A percentile compares a stretch with the other conserved stretches of the same genome.
phyloP scores from a whole-genome alignment of 2,329 filamentous ascomycete genomes.

The Claviceps arundinis region DNA sequence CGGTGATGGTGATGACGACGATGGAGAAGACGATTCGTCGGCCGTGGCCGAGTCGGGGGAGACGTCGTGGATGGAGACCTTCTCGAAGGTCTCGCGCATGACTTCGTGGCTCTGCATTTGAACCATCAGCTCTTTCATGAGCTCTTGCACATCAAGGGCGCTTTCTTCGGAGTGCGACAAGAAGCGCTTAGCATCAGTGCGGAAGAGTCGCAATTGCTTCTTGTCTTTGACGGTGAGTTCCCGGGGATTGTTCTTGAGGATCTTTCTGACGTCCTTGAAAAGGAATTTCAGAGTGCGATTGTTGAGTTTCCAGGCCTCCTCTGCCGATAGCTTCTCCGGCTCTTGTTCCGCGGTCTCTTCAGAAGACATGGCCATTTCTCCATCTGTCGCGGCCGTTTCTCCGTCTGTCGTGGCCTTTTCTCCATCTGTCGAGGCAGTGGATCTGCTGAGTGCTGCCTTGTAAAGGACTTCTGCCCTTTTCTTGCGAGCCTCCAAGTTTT shows the following conservation, averaged over 20 bases:
- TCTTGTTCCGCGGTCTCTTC: background rate
- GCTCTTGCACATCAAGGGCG: constrained; percentile 15
- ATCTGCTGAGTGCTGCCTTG: constrained; percentile 9
- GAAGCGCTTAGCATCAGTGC: constrained; percentile 49
- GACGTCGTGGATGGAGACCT: constrained; percentile 12
- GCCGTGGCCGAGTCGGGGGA: constrained; percentile 1
- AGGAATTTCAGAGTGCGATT: constrained; percentile 15
- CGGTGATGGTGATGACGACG: background rate
- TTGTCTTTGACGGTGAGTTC: constrained; percentile 57
- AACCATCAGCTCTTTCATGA: constrained; percentile 19
- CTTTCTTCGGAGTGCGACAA: constrained; percentile 29
- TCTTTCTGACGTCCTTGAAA: constrained; percentile 19
- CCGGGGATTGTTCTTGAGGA: constrained; percentile 29
- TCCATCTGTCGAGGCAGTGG: background rate
- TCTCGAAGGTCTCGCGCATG: constrained; percentile 18
- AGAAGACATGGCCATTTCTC: constrained; percentile 2
- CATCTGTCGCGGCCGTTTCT: constrained; percentile 9
- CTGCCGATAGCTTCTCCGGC: constrained; percentile 9
- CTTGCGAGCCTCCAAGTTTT: constrained; percentile 15
- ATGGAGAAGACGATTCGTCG: constrained; percentile 8
- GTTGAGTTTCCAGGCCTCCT: constrained; percentile 15
- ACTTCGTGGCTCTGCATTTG: constrained; percentile 21
- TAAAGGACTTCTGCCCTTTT: constrained; percentile 15
- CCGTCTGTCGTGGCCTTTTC: constrained; percentile 4
- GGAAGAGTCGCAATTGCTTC: constrained; percentile 60